Conservation (phyloP, 805 yeast genomes). For the Pichia eremophila region DNA sequence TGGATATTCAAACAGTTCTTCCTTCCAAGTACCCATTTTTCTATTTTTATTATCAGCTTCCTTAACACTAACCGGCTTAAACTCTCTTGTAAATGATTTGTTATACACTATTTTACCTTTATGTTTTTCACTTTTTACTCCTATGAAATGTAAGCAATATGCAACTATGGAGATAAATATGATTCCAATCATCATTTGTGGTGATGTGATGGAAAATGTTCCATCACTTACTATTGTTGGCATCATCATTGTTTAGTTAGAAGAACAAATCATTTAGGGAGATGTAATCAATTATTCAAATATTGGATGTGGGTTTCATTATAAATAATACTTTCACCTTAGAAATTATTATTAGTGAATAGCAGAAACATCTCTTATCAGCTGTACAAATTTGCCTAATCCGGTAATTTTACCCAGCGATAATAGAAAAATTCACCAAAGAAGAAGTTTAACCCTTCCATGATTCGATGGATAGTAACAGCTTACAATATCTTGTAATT, state of each 20-base stretch:
- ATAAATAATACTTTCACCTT: no score
- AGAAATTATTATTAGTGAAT: no score
- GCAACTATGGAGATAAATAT: background rate
- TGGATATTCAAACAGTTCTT: constrained; percentile 44
- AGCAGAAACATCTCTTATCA: background rate
- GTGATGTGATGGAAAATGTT: background rate
- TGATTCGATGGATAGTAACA: no score
- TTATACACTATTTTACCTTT: background rate
- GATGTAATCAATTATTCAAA: no score
- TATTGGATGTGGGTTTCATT: no score
- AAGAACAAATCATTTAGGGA: no score
- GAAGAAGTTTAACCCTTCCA: background rate
- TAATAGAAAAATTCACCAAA: background rate
- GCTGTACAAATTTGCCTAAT: constrained; percentile 6
- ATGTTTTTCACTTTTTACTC: background rate
- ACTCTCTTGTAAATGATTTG: constrained; percentile 11
- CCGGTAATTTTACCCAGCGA: constrained; percentile 4
- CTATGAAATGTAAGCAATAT: background rate
- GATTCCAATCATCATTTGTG: background rate
- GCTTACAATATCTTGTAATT: no score
- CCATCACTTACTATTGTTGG: background rate
- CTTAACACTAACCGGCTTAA: constrained; percentile 25
- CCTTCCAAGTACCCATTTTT: constrained; percentile 42
- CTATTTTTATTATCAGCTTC: constrained; percentile 37
- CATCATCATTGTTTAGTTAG: constrained; percentile 1